Conservation (phyloP, 2,329 filamentous ascomycete species). For the Pseudocercospora vitis region DNA sequence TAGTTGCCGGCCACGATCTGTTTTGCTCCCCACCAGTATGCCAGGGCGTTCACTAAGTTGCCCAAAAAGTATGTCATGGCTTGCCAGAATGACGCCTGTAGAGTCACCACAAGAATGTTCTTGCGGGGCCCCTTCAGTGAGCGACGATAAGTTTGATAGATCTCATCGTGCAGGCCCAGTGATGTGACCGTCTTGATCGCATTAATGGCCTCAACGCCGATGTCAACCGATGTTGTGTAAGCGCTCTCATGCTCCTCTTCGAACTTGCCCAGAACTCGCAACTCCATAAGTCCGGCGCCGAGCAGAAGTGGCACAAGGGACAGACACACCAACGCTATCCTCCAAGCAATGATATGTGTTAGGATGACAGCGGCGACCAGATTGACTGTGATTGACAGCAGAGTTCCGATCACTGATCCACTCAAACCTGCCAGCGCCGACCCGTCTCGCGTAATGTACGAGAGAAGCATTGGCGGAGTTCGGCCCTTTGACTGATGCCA, state of each 20-base stretch:
- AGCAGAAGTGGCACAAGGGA: constrained; percentile 61
- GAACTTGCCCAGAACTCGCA: constrained; percentile 59
- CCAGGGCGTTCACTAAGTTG: constrained; percentile 70
- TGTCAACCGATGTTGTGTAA: constrained; percentile 52
- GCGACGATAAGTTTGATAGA: constrained; percentile 17
- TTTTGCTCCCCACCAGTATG: constrained; percentile 78
- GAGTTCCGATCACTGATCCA: constrained; percentile 67
- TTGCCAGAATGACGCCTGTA: constrained; percentile 40
- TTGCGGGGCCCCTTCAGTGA: constrained; percentile 20
- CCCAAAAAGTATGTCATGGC: constrained; percentile 61
- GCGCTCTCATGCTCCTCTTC: constrained; percentile 55
- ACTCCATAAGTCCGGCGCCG: constrained; percentile 66
- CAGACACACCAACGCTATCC: constrained; percentile 70
- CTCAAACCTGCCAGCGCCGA: constrained; percentile 57
- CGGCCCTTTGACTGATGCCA: constrained; percentile 69
- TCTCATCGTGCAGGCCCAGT: constrained; percentile 39
- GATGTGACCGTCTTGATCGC: constrained; percentile 36
- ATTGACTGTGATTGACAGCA: constrained; percentile 67
- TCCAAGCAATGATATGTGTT: constrained; percentile 72
- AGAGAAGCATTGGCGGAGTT: constrained; percentile 62
- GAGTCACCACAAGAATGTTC: constrained; percentile 15
- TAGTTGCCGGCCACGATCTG: constrained; percentile 67
- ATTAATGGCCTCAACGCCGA: constrained; percentile 44
- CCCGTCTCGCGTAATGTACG: constrained; percentile 68
- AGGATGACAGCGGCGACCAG: constrained; percentile 67